phyloP scores from a whole-genome alignment of 2,329 filamentous ascomycete species.

The Nemania sp. region DNA sequence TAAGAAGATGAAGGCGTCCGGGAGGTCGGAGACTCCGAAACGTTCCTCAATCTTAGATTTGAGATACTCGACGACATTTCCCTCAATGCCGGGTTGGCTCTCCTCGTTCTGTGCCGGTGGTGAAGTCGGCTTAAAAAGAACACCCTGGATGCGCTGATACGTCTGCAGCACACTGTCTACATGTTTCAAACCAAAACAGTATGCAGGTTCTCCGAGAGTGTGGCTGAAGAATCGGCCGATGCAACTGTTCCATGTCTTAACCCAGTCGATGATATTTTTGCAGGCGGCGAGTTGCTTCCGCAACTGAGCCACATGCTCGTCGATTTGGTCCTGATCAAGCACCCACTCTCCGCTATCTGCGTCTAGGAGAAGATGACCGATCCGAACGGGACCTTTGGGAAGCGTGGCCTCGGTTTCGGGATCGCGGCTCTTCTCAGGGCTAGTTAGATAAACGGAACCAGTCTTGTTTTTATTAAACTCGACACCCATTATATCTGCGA shows the following conservation, averaged over 20 bases:
- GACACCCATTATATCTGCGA: constrained; percentile 57
- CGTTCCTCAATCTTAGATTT: constrained; percentile 50
- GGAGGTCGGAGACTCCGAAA: constrained; percentile 54
- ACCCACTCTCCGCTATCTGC: constrained; percentile 60
- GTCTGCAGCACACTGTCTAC: constrained; percentile 58
- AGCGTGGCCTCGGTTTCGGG: constrained; percentile 50
- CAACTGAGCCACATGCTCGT: constrained; percentile 66
- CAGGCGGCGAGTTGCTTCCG: constrained; percentile 65
- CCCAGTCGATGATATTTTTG: constrained; percentile 57
- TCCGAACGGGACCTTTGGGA: constrained; percentile 64
- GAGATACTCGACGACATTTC: constrained; percentile 49
- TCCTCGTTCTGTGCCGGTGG: constrained; percentile 22
- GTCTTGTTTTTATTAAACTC: constrained; percentile 58
- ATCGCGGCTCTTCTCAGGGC: constrained; percentile 41
- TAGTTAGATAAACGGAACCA: constrained; percentile 54
- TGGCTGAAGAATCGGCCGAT: constrained; percentile 60
- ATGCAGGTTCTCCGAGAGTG: constrained; percentile 59
- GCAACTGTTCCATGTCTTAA: constrained; percentile 61
- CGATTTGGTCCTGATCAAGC: constrained; percentile 66
- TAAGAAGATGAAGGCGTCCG: constrained; percentile 61
- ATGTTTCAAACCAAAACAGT: constrained; percentile 60
- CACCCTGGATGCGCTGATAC: constrained; percentile 56
- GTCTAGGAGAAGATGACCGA: constrained; percentile 67
- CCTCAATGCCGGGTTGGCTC: constrained; percentile 25
- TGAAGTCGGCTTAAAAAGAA: constrained; percentile 50